Evolutionary conservation across 1,139 yeast genomes (phyloP).

Genomic region (Saccharomyces pastorianus): DNA sequence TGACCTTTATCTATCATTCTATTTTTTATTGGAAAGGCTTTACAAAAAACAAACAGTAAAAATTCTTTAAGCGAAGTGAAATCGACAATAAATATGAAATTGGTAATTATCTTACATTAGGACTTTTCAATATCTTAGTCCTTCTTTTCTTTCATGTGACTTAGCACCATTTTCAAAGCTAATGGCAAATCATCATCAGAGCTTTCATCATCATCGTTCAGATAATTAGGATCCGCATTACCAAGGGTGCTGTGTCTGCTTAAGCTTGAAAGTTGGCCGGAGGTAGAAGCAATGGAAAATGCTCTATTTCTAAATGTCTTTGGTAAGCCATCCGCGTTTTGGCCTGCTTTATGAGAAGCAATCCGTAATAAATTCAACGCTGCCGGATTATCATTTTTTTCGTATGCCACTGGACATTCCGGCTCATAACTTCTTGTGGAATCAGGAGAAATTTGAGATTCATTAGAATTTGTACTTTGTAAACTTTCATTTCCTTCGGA

Average conservation of each 20-base stretch:
- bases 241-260: slow-evolving; percentile 29
- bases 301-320: slow-evolving; percentile 31
- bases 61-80: neutral
- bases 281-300: slow-evolving; percentile 31
- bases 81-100: neutral
- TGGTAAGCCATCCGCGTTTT: slow-evolving; percentile 19
- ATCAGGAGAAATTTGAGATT: slow-evolving; percentile 7
- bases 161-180: slow-evolving; percentile 32
- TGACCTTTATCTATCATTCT: neutral
- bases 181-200: slow-evolving; percentile 39
- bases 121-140: neutral
- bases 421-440: slow-evolving; percentile 4
- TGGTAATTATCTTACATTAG: neutral
- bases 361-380: slow-evolving; percentile 22
- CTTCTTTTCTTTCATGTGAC: slow-evolving; percentile 16
- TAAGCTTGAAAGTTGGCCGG: slow-evolving; percentile 9
- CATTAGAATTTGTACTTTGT: slow-evolving; percentile 1
- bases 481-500: slow-evolving; percentile 2
- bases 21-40: neutral
- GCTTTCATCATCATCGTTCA: slow-evolving; percentile 25
- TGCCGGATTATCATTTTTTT: neutral
- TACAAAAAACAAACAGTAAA: neutral
- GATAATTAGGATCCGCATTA: slow-evolving; percentile 17
- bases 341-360: slow-evolving; percentile 23
- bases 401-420: slow-evolving; percentile 1